phyloP scores from a whole-genome alignment of 2,329 filamentous ascomycete species.

The Atkinsonella texensis region DNA sequence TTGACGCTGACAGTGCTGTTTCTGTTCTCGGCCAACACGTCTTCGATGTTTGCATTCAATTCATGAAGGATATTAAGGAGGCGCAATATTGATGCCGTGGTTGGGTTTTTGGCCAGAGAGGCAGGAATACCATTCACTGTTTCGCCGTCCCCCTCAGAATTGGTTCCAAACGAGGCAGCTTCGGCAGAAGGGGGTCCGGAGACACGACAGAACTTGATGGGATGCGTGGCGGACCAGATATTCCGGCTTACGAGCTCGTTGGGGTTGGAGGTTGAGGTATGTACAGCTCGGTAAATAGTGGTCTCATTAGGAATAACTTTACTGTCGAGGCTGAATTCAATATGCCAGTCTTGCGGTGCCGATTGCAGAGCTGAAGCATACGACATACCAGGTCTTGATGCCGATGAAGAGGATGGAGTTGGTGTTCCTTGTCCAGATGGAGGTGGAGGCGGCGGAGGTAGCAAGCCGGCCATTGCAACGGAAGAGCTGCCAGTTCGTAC shows the following conservation, averaged over 20 bases:
- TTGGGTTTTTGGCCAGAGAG: conserved; percentile 72
- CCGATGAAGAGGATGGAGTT: conserved; percentile 41
- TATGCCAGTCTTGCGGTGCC: conserved; percentile 86
- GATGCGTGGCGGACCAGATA: conserved; percentile 82
- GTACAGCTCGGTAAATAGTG: conserved; percentile 90
- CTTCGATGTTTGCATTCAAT: conserved; percentile 85
- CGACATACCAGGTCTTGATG: conserved; percentile 50
- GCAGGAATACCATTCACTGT: conserved; percentile 55
- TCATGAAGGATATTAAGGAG: conserved; percentile 85
- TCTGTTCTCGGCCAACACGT: conserved; percentile 65
- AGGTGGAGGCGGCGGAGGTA: conserved; percentile 3
- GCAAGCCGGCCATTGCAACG: conserved; percentile 7
- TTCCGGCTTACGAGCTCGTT: conserved; percentile 61
- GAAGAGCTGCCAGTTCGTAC: conserved; percentile 29
- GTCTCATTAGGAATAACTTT: conserved; percentile 81
- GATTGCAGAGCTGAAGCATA: conserved; percentile 77
- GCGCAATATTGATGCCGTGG: conserved; percentile 76
- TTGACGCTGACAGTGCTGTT: conserved; percentile 59
- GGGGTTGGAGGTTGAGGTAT: conserved; percentile 40
- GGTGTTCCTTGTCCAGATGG: conserved; percentile 29
- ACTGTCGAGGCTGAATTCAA: conserved; percentile 82
- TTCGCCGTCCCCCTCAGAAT: conserved; percentile 36
- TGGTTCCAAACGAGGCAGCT: conserved; percentile 44
- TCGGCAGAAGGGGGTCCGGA: conserved; percentile 71
- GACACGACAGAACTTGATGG: conserved; percentile 83